These are phyloP conservation scores for Kluyveromyces sp. DNA, from an alignment of 1,139 yeast species.

Conservation along the genomic window DNA sequence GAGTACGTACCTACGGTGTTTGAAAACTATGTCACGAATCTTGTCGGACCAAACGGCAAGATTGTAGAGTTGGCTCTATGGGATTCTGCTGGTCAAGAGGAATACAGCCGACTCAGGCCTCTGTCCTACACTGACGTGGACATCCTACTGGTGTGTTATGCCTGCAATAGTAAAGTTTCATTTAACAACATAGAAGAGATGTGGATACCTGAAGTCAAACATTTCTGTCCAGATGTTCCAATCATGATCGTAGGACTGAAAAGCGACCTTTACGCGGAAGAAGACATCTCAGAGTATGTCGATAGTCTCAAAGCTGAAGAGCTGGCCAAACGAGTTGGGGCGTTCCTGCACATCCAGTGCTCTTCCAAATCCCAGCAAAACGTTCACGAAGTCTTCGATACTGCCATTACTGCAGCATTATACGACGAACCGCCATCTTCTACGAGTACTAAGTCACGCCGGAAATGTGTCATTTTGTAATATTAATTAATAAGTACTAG, in stretches of 20 bases:
- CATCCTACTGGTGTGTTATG: slow-evolving; percentile 65
- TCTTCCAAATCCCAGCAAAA: slow-evolving; percentile 68
- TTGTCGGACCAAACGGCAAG: slow-evolving; percentile 42
- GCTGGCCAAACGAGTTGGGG: slow-evolving; percentile 61
- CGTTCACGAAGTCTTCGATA: slow-evolving; percentile 58
- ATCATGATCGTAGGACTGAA: slow-evolving; percentile 74
- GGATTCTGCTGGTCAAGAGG: slow-evolving; percentile 97
- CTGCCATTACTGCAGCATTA: slow-evolving; percentile 25
- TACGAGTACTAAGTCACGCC: slow-evolving; percentile 4
- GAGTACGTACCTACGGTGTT: slow-evolving; percentile 85
- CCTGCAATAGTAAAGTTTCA: slow-evolving; percentile 58
- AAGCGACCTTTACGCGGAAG: slow-evolving; percentile 48
- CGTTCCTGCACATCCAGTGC: slow-evolving; percentile 73
- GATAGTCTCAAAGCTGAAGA: slow-evolving; percentile 23
- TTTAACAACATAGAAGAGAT: slow-evolving; percentile 68
- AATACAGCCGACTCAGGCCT: slow-evolving; percentile 78
- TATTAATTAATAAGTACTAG: too few relatives aligned
- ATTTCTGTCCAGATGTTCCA: slow-evolving; percentile 77
- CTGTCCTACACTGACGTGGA: slow-evolving; percentile 79
- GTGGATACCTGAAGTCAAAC: slow-evolving; percentile 83
- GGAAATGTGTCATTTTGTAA: slow-evolving; percentile 4
- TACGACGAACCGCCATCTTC: slow-evolving; percentile 12
- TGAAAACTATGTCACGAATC: slow-evolving; percentile 71
- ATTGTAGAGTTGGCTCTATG: slow-evolving; percentile 68
- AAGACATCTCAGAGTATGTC: slow-evolving; percentile 22